These are phyloP conservation scores for Pestalotiopsis sp. DNA, from an alignment of 2,329 filamentous ascomycete genomes.

Conservation along the genomic window DNA sequence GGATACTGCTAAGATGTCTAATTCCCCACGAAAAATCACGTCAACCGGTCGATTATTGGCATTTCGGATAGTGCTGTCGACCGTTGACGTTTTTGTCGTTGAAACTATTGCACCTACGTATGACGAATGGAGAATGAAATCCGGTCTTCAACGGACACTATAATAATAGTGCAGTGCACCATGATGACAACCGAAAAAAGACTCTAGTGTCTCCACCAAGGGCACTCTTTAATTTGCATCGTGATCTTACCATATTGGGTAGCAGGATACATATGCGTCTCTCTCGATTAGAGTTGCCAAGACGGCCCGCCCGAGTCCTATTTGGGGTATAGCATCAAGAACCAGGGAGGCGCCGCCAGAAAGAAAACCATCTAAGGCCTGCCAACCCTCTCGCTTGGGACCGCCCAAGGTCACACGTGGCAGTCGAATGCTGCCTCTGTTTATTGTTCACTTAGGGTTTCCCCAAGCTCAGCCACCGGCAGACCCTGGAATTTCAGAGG, in stretches of 20 bases:
- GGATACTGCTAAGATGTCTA: not conserved
- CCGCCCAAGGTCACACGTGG: not conserved
- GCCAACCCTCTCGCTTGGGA: not conserved
- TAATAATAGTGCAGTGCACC: not conserved
- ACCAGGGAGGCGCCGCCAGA: not conserved
- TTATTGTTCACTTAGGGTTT: not conserved
- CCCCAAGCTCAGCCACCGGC: not conserved
- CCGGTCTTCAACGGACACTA: not conserved
- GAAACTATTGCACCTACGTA: not conserved
- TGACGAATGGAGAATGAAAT: not conserved
- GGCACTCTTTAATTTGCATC: not conserved
- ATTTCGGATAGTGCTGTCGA: not conserved
- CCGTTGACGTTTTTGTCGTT: not conserved
- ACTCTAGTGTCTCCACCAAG: too few relatives aligned
- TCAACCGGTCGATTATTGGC: not conserved
- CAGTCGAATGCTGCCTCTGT: not conserved
- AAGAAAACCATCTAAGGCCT: not conserved
- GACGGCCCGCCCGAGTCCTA: slow-evolving; percentile 20
- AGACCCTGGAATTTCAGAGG: not conserved
- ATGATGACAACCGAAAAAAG: not conserved
- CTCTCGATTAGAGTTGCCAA: slow-evolving; percentile 22
- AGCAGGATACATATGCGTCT: not conserved
- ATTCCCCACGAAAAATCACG: not conserved
- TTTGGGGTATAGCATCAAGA: not conserved
- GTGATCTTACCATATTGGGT: not conserved